phyloP scores from a whole-genome alignment of 2,329 filamentous ascomycete species.

The Stachybotrys chlorohalonatus region DNA sequence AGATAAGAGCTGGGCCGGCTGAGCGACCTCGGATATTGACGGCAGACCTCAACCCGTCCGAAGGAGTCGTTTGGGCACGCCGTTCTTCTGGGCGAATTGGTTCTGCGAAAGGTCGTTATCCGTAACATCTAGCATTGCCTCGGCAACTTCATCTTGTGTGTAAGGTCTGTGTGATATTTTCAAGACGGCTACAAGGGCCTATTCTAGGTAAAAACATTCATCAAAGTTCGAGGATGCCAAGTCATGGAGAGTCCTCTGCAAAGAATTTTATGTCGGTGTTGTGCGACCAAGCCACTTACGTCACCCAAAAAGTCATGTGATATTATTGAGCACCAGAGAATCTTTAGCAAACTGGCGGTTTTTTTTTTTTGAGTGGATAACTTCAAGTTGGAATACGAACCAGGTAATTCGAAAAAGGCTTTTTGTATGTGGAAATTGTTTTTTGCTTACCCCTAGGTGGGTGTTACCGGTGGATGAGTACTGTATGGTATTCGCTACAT shows the following conservation, averaged over 20 bases:
- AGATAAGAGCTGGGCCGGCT: slow-evolving; percentile 1
- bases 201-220: neutral
- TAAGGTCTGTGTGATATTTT: slow-evolving; percentile 2
- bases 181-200: neutral
- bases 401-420: neutral
- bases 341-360: neutral
- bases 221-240: neutral
- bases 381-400: neutral
- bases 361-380: neutral
- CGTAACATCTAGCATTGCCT: slow-evolving; percentile 3
- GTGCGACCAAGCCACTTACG: neutral
- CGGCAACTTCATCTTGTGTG: neutral
- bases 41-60: slow-evolving; percentile 1
- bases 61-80: slow-evolving; percentile 1
- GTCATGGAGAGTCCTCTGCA: neutral
- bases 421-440: neutral
- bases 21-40: neutral
- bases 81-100: slow-evolving; percentile 1
- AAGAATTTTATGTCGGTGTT: neutral
- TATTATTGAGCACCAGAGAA: neutral
- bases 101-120: slow-evolving; percentile 3
- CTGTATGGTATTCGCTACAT: no score
- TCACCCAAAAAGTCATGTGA: neutral
- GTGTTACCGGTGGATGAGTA: no score
- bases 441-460: neutral